phyloP scores from a whole-genome alignment of 768 basidiomycete species.

The Mycena leptocephala region DNA sequence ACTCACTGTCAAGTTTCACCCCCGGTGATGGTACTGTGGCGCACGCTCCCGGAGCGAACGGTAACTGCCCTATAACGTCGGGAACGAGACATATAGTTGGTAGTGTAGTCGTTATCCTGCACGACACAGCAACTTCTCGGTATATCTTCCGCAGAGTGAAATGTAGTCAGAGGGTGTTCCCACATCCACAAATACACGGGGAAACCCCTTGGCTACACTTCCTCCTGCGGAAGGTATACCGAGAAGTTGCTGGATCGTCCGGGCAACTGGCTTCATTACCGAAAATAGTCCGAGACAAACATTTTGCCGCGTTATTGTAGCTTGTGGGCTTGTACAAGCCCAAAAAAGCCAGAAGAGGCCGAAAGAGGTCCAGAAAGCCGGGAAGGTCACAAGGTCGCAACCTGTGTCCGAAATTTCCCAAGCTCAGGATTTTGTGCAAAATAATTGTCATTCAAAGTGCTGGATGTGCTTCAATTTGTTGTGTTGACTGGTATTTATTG shows the following conservation, averaged over 20 bases:
- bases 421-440: conserved; percentile 4
- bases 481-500: neutral
- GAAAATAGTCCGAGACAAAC: neutral
- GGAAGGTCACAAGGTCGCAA: conserved; percentile 15
- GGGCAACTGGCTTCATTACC: neutral
- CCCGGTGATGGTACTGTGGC: too few relatives aligned
- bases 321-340: neutral
- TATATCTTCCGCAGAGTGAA: neutral
- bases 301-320: neutral
- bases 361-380: neutral
- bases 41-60: too few relatives aligned
- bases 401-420: conserved; percentile 15
- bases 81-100: too few relatives aligned
- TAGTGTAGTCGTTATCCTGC: neutral
- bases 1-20: too few relatives aligned
- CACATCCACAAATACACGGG: too few relatives aligned
- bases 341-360: neutral
- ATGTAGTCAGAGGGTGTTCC: neutral
- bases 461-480: neutral
- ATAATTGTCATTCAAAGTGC: conserved; percentile 2
- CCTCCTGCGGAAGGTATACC: neutral
- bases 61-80: too few relatives aligned
- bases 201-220: neutral
- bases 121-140: neutral
- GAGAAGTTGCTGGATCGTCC: neutral